Evolutionary conservation across 2,329 filamentous ascomycete genomes (phyloP).

Genomic region (Fusarium sp.): DNA sequence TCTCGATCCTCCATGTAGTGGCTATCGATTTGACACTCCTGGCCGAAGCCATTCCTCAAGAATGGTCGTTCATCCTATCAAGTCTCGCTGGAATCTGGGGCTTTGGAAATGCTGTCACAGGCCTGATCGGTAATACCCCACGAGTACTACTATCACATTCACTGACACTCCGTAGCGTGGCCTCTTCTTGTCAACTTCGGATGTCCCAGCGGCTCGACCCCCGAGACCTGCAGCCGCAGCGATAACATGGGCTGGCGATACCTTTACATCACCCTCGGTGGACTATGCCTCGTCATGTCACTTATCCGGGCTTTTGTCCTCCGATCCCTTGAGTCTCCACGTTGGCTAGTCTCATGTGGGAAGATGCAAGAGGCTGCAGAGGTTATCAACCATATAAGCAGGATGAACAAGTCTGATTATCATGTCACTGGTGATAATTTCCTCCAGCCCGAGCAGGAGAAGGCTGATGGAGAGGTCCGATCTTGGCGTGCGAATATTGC

Average conservation of each 20-base stretch:
- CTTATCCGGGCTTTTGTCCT: neutral
- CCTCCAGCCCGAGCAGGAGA: rapidly evolving
- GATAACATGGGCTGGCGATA: neutral
- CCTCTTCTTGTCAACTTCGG: neutral
- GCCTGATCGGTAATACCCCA: neutral
- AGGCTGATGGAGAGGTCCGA: neutral
- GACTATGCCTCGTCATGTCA: neutral
- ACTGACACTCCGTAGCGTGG: neutral
- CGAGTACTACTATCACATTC: rapidly evolving
- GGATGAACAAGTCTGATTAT: neutral
- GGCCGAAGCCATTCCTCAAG: neutral
- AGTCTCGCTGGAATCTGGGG: neutral
- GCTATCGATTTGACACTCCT: neutral
- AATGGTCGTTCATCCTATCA: neutral
- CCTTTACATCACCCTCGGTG: neutral
- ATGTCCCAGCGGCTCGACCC: neutral
- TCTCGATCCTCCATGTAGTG: neutral
- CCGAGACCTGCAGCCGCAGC: neutral
- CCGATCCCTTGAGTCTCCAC: neutral
- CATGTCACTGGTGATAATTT: neutral
- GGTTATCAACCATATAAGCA: neutral
- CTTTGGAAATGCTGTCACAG: neutral
- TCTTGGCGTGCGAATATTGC: neutral
- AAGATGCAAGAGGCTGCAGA: neutral
- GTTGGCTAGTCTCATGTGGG: neutral